These are phyloP conservation scores for Epichloe glyceriae DNA, from an alignment of 2,329 filamentous ascomycete genomes.

Conservation along the genomic window DNA sequence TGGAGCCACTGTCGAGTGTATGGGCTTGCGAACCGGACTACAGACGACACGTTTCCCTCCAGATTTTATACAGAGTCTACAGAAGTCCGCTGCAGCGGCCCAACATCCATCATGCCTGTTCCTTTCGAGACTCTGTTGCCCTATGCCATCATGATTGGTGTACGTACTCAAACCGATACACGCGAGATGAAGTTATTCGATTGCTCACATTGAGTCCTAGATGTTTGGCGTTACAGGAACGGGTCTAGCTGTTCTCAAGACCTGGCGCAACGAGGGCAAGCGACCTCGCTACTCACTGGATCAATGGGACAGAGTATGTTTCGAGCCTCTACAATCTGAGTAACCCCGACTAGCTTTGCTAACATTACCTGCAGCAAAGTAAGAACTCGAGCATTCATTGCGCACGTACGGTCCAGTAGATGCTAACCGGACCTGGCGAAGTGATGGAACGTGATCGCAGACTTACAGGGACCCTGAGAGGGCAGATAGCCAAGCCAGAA, in stretches of 20 bases:
- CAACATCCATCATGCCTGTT: constrained; percentile 37
- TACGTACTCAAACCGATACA: constrained; percentile 25
- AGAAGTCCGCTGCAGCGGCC: constrained; percentile 20
- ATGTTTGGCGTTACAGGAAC: constrained; percentile 51
- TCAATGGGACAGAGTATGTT: constrained; percentile 48
- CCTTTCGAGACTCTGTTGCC: constrained; percentile 53
- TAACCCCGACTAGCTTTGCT: constrained; percentile 10
- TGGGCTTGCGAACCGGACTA: background rate
- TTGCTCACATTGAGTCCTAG: constrained; percentile 22
- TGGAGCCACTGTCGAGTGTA: background rate
- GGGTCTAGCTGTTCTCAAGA: constrained; percentile 42
- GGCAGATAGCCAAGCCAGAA: constrained; percentile 40
- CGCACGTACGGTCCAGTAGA: constrained; percentile 3
- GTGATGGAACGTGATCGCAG: constrained; percentile 55
- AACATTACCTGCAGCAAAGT: constrained; percentile 39
- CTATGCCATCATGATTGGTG: constrained; percentile 50
- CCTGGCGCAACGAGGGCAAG: constrained; percentile 48
- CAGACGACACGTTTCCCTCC: background rate
- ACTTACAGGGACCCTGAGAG: constrained; percentile 45
- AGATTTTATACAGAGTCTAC: background rate
- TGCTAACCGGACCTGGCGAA: constrained; percentile 16
- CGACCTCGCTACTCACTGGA: constrained; percentile 46
- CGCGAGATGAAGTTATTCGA: background rate
- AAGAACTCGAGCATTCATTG: constrained; percentile 11
- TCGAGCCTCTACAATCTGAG: background rate